Base-by-base conservation (phyloP, 768 basidiomycete species). In the Lepiota brunneoincarnata region DNA sequence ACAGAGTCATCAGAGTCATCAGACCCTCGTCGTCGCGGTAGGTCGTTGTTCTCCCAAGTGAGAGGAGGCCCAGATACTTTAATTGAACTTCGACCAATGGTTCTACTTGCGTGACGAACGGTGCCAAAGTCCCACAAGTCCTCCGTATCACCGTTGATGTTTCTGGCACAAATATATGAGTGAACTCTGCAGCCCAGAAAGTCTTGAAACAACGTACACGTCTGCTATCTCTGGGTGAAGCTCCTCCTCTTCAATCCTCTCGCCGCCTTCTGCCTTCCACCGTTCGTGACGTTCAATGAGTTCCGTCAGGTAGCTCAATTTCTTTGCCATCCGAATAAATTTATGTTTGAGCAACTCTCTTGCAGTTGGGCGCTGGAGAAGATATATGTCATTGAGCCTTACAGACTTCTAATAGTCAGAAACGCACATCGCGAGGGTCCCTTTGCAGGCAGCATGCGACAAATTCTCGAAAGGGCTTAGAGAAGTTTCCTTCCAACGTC, bases 121-220 rank as follows among this genome's bases (percentile, higher is more conserved):
- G 96, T 98, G 12, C 96, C 96, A 70, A 98, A 97, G 67, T 98
- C 96, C 96, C 96, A 98, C 31, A 98, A 73, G 59, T 95, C 93
- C 49, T 91, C 91, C 2, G 80, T 76, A 60, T 89, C 87, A 35
- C 76, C 78, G 51, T 75, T 75, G 11, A 72, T 67, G 45, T 76
- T 75, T 44, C 86, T 88, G 56, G 35, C 52, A 45, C 24, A 38
- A 26, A 49, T 43, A 40, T 26, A 38, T 23, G 43, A 54, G 20
- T 44, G 20, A 43, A 21, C 26, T 26, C n/a, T 43, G 37, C 51
- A 51, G 46, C 54, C 7, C 20, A 41, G 46, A 54, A 38, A 26
- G 38, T 20, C 7, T 14, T 11, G 6, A 4, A 47, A 20, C 40
- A 18, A 70, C 87, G 49, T 68, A 93, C 91, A 78, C 58, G 57